phyloP scores from a whole-genome alignment of 2,329 filamentous ascomycete species.

The Thielaviopsis populi region DNA sequence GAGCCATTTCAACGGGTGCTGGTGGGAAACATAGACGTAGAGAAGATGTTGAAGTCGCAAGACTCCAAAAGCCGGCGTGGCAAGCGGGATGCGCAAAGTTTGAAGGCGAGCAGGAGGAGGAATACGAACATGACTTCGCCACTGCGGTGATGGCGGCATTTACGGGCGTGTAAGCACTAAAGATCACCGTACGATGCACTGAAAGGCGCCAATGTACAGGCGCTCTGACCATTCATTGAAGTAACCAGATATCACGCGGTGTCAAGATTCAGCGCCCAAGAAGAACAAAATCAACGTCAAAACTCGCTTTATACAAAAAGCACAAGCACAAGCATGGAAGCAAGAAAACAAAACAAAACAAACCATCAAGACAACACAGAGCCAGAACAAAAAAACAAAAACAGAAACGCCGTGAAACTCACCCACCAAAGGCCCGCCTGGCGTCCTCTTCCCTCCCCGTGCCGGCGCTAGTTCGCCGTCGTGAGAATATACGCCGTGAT shows the following conservation, averaged over 20 bases:
- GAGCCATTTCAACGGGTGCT: constrained; percentile 19
- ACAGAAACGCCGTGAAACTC: not conserved
- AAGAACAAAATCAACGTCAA: not conserved
- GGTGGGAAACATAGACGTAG: not conserved
- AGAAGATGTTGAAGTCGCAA: not conserved
- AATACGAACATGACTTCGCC: not conserved
- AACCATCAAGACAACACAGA: constrained; percentile 13
- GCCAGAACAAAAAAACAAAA: not conserved
- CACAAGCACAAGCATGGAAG: too few species aligned
- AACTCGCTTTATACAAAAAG: not conserved
- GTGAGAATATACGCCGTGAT: constrained; percentile 44
- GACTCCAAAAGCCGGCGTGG: too few species aligned
- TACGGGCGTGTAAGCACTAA: not conserved
- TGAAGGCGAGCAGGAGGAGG: not conserved
- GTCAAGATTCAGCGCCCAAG: not conserved
- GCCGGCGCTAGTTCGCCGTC: constrained; percentile 29
- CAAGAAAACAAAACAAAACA: not conserved
- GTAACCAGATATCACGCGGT: not conserved
- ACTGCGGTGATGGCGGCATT: not conserved
- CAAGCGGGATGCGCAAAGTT: not conserved
- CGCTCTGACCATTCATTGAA: not conserved
- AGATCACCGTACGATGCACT: not conserved
- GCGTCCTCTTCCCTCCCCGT: not conserved
- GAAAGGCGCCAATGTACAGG: too few species aligned
- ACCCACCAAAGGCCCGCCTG: not conserved